phyloP scores from a whole-genome alignment of 148 eudicot genomes.

The Camellia sinensis region DNA sequence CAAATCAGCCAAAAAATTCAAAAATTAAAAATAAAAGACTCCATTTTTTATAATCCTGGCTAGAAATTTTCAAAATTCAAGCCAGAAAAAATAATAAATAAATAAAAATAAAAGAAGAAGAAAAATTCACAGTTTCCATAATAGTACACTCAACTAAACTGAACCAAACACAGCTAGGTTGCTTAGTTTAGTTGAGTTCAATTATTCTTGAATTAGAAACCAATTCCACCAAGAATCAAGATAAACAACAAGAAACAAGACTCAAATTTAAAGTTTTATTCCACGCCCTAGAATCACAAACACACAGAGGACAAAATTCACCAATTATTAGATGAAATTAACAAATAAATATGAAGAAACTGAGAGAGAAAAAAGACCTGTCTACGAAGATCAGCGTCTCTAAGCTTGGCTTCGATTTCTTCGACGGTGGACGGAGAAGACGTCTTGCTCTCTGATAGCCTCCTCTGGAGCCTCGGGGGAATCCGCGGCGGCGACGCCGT shows the following conservation, averaged over 20 bases:
- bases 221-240: background rate
- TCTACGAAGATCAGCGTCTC: slow-evolving; percentile 34
- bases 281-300: background rate
- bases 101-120: too few species aligned
- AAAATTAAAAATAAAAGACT: too few species aligned
- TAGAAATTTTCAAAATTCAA: too few species aligned
- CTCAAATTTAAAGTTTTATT: background rate
- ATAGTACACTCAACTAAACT: too few species aligned
- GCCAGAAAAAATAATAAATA: too few species aligned
- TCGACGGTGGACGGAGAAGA: slow-evolving; percentile 28
- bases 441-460: slow-evolving; percentile 17
- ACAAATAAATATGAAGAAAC: background rate
- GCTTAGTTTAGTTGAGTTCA: too few species aligned
- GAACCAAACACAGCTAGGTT: too few species aligned
- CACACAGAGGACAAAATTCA: background rate
- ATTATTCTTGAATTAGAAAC: background rate
- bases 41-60: too few species aligned
- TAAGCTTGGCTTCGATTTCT: slow-evolving; percentile 30
- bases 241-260: background rate
- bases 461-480: slow-evolving; percentile 20
- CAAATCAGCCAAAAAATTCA: too few species aligned
- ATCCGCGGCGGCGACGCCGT: slow-evolving; percentile 10
- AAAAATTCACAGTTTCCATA: too few species aligned
- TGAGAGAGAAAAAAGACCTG: slow-evolving; percentile 11
- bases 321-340: too few species aligned